Base-by-base conservation (phyloP, 148 eudicot genomes). In the Amaranthus palmeri region DNA sequence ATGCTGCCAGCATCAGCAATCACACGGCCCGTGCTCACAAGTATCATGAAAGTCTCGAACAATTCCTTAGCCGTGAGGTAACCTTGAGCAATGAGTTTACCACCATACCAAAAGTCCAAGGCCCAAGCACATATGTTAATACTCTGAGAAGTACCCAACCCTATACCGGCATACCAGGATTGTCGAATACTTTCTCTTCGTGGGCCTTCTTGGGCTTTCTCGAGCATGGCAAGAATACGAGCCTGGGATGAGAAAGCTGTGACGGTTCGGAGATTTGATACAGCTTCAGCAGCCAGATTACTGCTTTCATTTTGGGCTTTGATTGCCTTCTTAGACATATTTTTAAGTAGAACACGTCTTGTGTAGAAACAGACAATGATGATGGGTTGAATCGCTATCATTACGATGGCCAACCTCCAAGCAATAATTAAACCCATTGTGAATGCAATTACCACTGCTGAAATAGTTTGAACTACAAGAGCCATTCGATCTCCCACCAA, bases 1-100 rank as follows among this genome's bases (percentile, higher is more conserved):
- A 93, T 86, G 52, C 90, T 88, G 9, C 93, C 98, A 0, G 93
- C 98, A 57, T 90, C 92, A 8, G 96, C 98, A 9, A 93, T 90
- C 67, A 93, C 93, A 25, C 91, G 83, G 4, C 98, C 96, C 0
- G 98, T 93, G 71, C 92, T 93, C n/a, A 88, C 81, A 15, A 90
- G 59, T n/a, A 90, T 88, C 86, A 92, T 80, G 78, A 92, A 87
- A 3, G 92, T 88, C 75, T 87, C 82, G 50, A 92, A 84, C 62
- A 92, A 82, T 3, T 83, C 78, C 62, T 92, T 85, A 0, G 86
- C 81, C 1, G 75, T 73, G 25, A 90, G 64, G 70, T 76, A 74
- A 1, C 89, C 93, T 1, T 82, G 82, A 5, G 86, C 72, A 3
- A 92, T 85, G 59, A 92, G 83, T 71, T 68, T 82, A 42, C 92